Evolutionary conservation across 2,329 filamentous ascomycete species (phyloP).

Genomic region (Penicillium sp.): DNA sequence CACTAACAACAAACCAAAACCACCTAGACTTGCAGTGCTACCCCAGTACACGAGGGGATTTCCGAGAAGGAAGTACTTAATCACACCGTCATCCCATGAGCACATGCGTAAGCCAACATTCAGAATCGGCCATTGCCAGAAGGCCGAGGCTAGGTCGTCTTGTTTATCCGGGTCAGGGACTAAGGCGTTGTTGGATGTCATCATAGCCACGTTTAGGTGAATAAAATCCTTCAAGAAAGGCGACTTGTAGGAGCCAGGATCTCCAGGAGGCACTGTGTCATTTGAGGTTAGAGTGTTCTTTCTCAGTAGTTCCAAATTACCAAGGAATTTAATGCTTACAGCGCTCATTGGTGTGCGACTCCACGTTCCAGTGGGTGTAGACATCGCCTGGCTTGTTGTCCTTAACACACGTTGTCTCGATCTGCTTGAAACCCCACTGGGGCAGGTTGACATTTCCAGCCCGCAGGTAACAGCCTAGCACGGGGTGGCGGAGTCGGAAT

Average conservation of each 20-base stretch:
- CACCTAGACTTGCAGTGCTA: conserved; percentile 73
- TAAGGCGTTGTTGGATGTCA: conserved; percentile 98
- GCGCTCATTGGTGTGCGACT: conserved; percentile 90
- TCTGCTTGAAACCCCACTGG: conserved; percentile 99
- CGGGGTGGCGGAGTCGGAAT: conserved; percentile 81
- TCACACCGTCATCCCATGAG: conserved; percentile 90
- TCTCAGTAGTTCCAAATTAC: background rate
- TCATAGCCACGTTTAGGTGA: conserved; percentile 98
- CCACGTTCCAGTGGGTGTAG: conserved; percentile 99
- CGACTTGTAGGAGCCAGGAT: conserved; percentile 90
- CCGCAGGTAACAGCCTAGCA: conserved; percentile 87
- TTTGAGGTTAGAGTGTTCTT: conserved; percentile 7
- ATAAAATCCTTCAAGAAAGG: conserved; percentile 98
- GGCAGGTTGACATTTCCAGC: conserved; percentile 95
- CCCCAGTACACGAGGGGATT: conserved; percentile 97
- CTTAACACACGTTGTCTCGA: conserved; percentile 94
- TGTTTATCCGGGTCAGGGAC: conserved; percentile 98
- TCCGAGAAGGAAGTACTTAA: conserved; percentile 98
- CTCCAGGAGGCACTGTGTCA: conserved; percentile 72
- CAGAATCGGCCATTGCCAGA: conserved; percentile 98
- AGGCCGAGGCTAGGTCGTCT: conserved; percentile 91
- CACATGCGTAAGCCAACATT: conserved; percentile 97
- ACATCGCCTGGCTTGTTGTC: conserved; percentile 87
- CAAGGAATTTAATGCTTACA: conserved; percentile 57
- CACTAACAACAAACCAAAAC: conserved; percentile 68